These are phyloP conservation scores for Paramecium octaurelia DNA, from an alignment of 73 alveolate genomes.

Conservation along the genomic window DNA sequence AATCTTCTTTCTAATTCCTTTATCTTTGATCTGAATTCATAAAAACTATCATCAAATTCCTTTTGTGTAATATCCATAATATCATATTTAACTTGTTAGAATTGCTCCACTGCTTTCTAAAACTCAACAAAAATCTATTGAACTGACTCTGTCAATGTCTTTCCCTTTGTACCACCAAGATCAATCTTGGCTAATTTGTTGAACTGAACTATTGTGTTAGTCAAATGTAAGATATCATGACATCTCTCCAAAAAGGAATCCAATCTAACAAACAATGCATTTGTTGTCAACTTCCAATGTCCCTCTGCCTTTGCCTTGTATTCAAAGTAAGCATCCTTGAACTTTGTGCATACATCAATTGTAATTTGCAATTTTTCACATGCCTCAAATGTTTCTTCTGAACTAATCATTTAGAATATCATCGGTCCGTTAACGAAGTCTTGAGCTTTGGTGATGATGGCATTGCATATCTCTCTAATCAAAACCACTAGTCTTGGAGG, in stretches of 20 bases:
- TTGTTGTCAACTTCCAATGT: conserved; percentile 98
- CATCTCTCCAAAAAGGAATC: conserved; percentile 99
- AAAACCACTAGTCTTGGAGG: conserved; percentile 97
- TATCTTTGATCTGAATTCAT: conserved; percentile 84
- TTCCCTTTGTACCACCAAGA: conserved; percentile 99
- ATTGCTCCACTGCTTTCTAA: conserved; percentile 93
- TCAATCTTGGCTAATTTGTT: conserved; percentile 97
- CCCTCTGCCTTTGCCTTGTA: conserved; percentile 89
- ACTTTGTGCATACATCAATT: conserved; percentile 93
- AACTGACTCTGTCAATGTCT: conserved; percentile 96
- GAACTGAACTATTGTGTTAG: conserved; percentile 97
- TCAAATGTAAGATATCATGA: conserved; percentile 98
- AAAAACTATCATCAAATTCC: conserved; percentile 98
- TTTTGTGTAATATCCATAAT: conserved; percentile 98
- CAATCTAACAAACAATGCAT: conserved; percentile 98
- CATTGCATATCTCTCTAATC: conserved; percentile 97
- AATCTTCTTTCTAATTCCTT: conserved; percentile 99
- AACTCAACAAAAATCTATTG: conserved; percentile 95
- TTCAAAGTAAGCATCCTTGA: conserved; percentile 95
- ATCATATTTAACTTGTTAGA: conserved; percentile 94
- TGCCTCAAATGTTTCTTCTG: conserved; percentile 98
- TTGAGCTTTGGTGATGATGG: conserved; percentile 91
- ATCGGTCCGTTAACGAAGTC: conserved; percentile 90
- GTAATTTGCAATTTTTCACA: conserved; percentile 90
- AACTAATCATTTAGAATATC: conserved; percentile 94